These are phyloP conservation scores for Metschnikowia lochheadii DNA, from an alignment of 805 yeast genomes.

Conservation along the genomic window DNA sequence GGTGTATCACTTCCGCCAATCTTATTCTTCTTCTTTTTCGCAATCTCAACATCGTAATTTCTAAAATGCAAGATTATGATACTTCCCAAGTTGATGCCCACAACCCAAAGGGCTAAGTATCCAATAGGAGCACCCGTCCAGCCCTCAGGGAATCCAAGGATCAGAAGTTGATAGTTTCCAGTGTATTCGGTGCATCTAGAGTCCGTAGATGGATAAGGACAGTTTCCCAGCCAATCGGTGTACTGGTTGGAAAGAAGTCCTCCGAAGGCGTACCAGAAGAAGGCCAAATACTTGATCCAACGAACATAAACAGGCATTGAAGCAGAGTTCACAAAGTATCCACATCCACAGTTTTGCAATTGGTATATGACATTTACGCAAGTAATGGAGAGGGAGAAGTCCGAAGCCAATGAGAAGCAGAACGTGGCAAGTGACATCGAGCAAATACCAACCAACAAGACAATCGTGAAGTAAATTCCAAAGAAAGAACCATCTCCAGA, in stretches of 20 bases:
- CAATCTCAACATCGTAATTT: conserved; percentile 51
- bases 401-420: conserved; percentile 54
- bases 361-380: conserved; percentile 64
- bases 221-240: conserved; percentile 56
- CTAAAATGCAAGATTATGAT: conserved; percentile 44
- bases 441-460: conserved; percentile 52
- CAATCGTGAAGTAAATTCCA: conserved; percentile 58
- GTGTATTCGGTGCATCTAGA: conserved; percentile 39
- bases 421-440: conserved; percentile 53
- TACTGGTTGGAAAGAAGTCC: conserved; percentile 62
- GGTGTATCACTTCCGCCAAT: conserved; percentile 21
- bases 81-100: conserved; percentile 51
- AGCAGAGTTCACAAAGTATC: conserved; percentile 70
- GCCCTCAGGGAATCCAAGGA: conserved; percentile 56
- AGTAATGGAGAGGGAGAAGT: conserved; percentile 58
- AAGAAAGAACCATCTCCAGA: conserved; percentile 30
- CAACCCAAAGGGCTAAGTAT: conserved; percentile 52
- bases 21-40: conserved; percentile 33
- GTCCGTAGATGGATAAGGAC: conserved; percentile 42
- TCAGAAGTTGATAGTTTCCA: conserved; percentile 50
- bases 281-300: conserved; percentile 77
- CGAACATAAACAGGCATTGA: conserved; percentile 81
- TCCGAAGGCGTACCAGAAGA: conserved; percentile 77
- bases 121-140: conserved; percentile 69
- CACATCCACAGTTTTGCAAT: conserved; percentile 73